These are phyloP conservation scores for Podospora appendiculata DNA, from an alignment of 495 filamentous ascomycete species.

Conservation along the genomic window DNA sequence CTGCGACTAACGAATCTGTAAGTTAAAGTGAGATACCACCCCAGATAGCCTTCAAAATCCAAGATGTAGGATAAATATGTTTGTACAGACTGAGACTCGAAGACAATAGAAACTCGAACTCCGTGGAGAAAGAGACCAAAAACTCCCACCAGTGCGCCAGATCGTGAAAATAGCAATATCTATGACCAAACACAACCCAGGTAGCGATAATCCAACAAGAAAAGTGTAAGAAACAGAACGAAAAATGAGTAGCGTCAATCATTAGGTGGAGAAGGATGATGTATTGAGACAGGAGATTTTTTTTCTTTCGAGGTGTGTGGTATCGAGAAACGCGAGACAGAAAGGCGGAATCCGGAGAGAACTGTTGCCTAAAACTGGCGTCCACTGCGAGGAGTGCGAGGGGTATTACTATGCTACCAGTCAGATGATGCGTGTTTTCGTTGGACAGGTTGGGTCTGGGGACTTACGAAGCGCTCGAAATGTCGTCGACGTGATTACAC, in stretches of 20 bases:
- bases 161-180: constrained; percentile 2
- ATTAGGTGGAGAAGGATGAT: constrained; percentile 5
- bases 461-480: constrained; percentile 41
- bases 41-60: background rate
- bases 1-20: background rate
- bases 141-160: constrained; percentile 1
- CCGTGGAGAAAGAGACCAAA: background rate
- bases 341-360: background rate
- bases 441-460: background rate
- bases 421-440: background rate
- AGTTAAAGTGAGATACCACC: background rate
- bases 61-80: background rate
- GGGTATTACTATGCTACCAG: constrained; percentile 22
- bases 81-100: background rate
- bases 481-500: constrained; percentile 77
- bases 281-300: constrained; percentile 8
- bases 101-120: background rate
- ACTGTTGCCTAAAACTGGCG: constrained; percentile 16
- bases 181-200: constrained; percentile 1
- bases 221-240: constrained; percentile 7
- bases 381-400: constrained; percentile 38
- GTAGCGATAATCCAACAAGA: background rate
- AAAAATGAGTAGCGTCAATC: constrained; percentile 8
- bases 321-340: background rate
- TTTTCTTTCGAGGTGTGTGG: background rate